Conservation (phyloP, 1,284 basidiomycete genomes). For the Gastroboletus turbinatus region DNA sequence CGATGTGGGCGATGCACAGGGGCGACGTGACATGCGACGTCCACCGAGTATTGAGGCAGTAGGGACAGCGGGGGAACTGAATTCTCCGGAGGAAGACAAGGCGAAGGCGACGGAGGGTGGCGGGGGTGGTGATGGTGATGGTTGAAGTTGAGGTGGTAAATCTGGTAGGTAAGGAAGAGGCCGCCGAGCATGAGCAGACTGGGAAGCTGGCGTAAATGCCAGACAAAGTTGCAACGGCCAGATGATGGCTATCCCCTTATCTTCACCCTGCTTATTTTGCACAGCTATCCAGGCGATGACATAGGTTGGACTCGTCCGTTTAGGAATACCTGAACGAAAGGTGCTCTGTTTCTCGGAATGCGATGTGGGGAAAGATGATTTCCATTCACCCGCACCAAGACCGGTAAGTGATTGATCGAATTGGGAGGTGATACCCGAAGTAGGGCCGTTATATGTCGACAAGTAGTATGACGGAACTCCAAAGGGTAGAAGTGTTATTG, state of each 20-base stretch:
- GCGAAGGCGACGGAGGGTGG: constrained; percentile 21
- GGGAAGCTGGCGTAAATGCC: constrained; percentile 43
- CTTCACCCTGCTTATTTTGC: constrained; percentile 73
- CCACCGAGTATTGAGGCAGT: constrained; percentile 17
- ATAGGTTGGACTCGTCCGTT: constrained; percentile 39
- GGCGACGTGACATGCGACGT: constrained; percentile 25
- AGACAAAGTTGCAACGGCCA: constrained; percentile 66
- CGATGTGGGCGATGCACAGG: constrained; percentile 19
- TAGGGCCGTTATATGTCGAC: constrained; percentile 61
- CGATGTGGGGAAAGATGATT: constrained; percentile 17
- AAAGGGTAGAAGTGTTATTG: constrained; percentile 65
- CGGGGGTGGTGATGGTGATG: constrained; percentile 47
- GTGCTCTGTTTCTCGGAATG: constrained; percentile 20
- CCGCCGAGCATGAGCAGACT: constrained; percentile 40
- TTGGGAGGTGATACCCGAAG: constrained; percentile 56
- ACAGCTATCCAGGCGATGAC: constrained; percentile 71
- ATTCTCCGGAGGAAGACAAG: constrained; percentile 14
- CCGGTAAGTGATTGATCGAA: constrained; percentile 62
- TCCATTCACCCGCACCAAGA: constrained; percentile 57
- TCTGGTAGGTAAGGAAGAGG: constrained; percentile 58
- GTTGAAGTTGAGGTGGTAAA: constrained; percentile 62
- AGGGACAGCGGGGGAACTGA: not conserved
- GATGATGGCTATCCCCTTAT: constrained; percentile 70
- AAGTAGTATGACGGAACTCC: constrained; percentile 73
- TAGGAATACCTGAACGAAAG: constrained; percentile 13